Evolutionary conservation across 2,329 filamentous ascomycete species (phyloP).

Genomic region (Aspergillus latus): DNA sequence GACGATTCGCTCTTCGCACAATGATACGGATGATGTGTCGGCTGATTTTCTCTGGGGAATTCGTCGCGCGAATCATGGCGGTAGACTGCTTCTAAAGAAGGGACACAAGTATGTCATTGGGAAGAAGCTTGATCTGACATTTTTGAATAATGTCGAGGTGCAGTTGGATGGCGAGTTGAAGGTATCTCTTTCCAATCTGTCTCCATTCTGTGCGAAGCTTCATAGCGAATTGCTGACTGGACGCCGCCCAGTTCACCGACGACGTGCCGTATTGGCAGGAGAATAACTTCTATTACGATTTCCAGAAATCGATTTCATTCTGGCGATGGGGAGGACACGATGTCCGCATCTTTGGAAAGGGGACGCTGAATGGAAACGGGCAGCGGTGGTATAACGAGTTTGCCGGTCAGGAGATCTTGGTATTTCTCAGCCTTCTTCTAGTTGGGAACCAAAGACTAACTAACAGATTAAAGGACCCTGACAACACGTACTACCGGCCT

Average conservation of each 20-base stretch:
- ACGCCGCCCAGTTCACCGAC: constrained; percentile 42
- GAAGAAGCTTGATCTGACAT: constrained; percentile 59
- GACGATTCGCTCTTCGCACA: constrained; percentile 53
- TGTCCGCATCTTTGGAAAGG: constrained; percentile 60
- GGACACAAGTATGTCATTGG: constrained; percentile 59
- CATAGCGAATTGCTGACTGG: neutral
- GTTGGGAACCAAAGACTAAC: neutral
- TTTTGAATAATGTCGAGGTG: constrained; percentile 58
- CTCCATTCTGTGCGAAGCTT: neutral
- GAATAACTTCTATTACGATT: constrained; percentile 53
- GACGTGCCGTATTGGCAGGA: constrained; percentile 51
- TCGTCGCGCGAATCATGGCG: constrained; percentile 59
- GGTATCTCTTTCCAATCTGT: constrained; percentile 18
- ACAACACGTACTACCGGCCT: constrained; percentile 58
- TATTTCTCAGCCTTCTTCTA: constrained; percentile 8
- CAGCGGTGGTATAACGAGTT: constrained; percentile 53
- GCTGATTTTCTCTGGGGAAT: constrained; percentile 56
- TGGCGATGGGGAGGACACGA: constrained; percentile 64
- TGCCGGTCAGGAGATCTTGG: constrained; percentile 42
- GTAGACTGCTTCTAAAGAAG: constrained; percentile 56
- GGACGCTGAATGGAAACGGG: constrained; percentile 59
- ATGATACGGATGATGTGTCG: constrained; percentile 58
- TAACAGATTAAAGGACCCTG: constrained; percentile 40
- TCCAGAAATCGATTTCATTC: constrained; percentile 60
- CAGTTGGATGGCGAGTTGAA: constrained; percentile 59